Evolutionary conservation across 495 filamentous ascomycete species (phyloP), one percentile per base, ranked within the genome.

Genomic region (Penicillium herquei): DNA sequence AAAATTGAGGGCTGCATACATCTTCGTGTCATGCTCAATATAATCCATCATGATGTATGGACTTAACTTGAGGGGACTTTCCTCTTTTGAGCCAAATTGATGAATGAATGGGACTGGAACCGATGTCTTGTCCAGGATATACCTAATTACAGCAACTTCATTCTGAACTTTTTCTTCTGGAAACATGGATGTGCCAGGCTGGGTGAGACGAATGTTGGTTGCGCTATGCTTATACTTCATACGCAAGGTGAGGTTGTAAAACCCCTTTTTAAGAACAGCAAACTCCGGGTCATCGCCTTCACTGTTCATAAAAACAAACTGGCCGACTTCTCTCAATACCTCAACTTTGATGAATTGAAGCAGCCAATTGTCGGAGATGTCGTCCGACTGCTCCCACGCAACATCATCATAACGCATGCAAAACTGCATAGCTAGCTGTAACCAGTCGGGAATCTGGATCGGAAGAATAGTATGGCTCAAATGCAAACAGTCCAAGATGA

Each of bases 101-200:
- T 72, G 60, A 45, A 79, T 48, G 21, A 59, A 62, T 3, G 73
- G 71, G 52, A 69, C 64, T 8, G 68, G 67, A 7, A 78, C 70
- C 7, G 64, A 67, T 3, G 72, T 79, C 13, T 69, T 57, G n/a
- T 68, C 61, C 8, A 48, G 50, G 37, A 81, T 51, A 51, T 63
- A 79, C 12, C 70, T 64, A 68, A 78, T 74, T 7, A 71, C 67
- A n/a, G 70, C 71, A 12, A 72, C 75, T 52, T 82, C 77, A 37
- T 62, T 66, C 3, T 52, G 51, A 13, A 69, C 44, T 50, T 75
- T 77, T 56, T 78, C 75, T 31, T 67, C 64, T 2, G 65, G 60
- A 52, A 74, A 71, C 30, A 64, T 47, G 2, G 57, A 31, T 7
- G 52, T 52, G 2, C 58, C 62, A n/a, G 51, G 50, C 18, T 40